Evolutionary conservation across 345 rosid species (phyloP).

Genomic region (Brassica nigra): DNA sequence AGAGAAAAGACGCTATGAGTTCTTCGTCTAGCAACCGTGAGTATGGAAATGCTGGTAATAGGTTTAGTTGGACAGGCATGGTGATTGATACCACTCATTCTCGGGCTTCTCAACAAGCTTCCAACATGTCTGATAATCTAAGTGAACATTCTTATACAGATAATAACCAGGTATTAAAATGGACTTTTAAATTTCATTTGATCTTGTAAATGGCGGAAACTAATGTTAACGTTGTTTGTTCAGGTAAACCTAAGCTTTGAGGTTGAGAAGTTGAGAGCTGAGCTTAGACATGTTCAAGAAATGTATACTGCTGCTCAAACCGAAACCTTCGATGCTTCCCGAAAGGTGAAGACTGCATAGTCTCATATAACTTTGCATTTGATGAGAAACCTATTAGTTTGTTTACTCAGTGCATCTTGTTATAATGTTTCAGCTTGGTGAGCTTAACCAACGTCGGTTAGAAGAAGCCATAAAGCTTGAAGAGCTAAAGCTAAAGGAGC

Average conservation of each 20-base stretch:
- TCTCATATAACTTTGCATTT: background rate
- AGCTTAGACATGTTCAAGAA: constrained; percentile 78
- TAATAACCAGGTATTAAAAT: constrained; percentile 53
- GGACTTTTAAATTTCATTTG: background rate
- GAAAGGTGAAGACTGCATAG: constrained; percentile 55
- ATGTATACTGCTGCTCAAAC: constrained; percentile 77
- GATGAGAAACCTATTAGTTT: constrained; percentile 8
- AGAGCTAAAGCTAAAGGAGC: constrained; percentile 59
- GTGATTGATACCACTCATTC: constrained; percentile 37
- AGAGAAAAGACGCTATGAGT: constrained; percentile 44
- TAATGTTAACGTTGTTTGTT: background rate
- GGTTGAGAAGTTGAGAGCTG: constrained; percentile 84
- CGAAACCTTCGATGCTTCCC: constrained; percentile 77
- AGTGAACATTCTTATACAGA: constrained; percentile 49
- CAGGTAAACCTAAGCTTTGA: constrained; percentile 69
- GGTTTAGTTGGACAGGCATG: constrained; percentile 41
- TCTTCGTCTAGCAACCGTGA: constrained; percentile 50
- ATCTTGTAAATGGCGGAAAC: background rate
- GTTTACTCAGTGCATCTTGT: constrained; percentile 1
- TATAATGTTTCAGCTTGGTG: constrained; percentile 40
- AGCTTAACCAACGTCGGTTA: constrained; percentile 49
- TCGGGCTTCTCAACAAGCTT: constrained; percentile 61
- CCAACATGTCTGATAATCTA: constrained; percentile 51
- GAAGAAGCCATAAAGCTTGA: constrained; percentile 70
- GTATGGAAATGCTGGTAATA: constrained; percentile 34